Percentiles rank a stretch among this genome's conserved stretches.
Conservation (phyloP, 2,329 filamentous ascomycete genomes). For the Trichoderma sp. region DNA sequence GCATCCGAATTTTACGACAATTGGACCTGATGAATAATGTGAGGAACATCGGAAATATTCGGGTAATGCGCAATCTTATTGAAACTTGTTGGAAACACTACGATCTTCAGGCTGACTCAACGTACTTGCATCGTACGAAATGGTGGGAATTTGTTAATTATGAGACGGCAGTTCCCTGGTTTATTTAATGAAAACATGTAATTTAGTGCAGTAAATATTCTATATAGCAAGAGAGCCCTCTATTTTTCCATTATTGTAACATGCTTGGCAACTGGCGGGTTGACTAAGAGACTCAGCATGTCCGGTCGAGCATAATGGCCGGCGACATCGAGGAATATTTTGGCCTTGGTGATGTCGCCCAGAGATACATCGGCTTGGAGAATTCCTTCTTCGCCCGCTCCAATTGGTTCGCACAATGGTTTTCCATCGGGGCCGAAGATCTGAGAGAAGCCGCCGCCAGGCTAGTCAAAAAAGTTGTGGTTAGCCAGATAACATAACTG, state of each 20-base stretch:
- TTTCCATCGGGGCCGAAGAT: slow-evolving; percentile 56
- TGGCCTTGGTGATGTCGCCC: slow-evolving; percentile 52
- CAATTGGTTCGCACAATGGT: slow-evolving; percentile 4
- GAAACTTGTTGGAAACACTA: slow-evolving; percentile 49
- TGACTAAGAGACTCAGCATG: slow-evolving; percentile 54
- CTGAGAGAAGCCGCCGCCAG: slow-evolving; percentile 52
- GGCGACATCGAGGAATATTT: background rate
- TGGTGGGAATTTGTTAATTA: slow-evolving; percentile 21
- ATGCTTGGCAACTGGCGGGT: slow-evolving; percentile 34
- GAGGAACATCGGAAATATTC: slow-evolving; percentile 48
- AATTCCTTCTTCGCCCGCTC: slow-evolving; percentile 43
- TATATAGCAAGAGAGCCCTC: background rate
- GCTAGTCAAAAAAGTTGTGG: background rate
- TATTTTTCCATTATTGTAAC: background rate
- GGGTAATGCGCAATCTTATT: slow-evolving; percentile 45
- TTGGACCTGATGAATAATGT: slow-evolving; percentile 45
- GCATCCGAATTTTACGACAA: slow-evolving; percentile 42
- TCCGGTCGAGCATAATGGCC: slow-evolving; percentile 60
- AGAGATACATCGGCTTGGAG: slow-evolving; percentile 52
- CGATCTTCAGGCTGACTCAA: slow-evolving; percentile 45
- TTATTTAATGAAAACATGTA: slow-evolving; percentile 2
- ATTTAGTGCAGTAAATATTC: background rate
- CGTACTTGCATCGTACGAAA: background rate
- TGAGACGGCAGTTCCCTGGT: slow-evolving; percentile 21
- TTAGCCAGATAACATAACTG: background rate